Conservation (phyloP, 345 rosid genomes). For the Bruguiera sexangula region DNA sequence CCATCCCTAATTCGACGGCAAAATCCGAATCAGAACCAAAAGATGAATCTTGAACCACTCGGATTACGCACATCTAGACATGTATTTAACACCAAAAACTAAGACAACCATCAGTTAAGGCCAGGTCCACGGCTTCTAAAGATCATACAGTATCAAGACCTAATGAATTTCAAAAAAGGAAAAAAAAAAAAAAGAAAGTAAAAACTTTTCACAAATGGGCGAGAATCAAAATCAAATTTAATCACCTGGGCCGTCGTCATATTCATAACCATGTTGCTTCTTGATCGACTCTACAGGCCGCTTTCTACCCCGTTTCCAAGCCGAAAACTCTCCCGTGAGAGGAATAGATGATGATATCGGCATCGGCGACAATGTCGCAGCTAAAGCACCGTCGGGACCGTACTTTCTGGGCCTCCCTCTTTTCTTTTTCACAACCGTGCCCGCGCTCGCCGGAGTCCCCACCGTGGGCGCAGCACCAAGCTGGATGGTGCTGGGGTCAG, state of each 20-base stretch:
- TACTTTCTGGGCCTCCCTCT: conserved; percentile 92
- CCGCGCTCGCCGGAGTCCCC: conserved; percentile 22
- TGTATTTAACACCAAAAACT: no score
- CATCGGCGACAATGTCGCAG: conserved; percentile 70
- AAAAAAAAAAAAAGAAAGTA: background rate
- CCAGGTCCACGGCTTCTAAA: no score
- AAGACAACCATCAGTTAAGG: no score
- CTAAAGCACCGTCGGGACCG: conserved; percentile 58
- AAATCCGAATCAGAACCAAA: conserved; percentile 14
- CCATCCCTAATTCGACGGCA: conserved; percentile 25
- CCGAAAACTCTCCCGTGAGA: conserved; percentile 44
- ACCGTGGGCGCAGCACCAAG: conserved; percentile 13
- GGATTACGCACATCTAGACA: conserved; percentile 5
- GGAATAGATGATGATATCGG: conserved; percentile 89
- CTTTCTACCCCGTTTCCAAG: conserved; percentile 61
- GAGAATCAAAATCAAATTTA: background rate
- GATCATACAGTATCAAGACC: no score
- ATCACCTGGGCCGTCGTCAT: conserved; percentile 58
- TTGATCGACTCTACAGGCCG: conserved; percentile 42
- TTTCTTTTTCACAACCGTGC: conserved; percentile 60
- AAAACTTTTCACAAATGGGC: no score
- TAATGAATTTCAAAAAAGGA: background rate
- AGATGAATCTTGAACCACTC: conserved; percentile 14
- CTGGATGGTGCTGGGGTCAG: conserved; percentile 12
- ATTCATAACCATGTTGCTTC: conserved; percentile 51